Evolutionary conservation across 2,329 filamentous ascomycete genomes (phyloP).

Genomic region (Diaporthe velutina): DNA sequence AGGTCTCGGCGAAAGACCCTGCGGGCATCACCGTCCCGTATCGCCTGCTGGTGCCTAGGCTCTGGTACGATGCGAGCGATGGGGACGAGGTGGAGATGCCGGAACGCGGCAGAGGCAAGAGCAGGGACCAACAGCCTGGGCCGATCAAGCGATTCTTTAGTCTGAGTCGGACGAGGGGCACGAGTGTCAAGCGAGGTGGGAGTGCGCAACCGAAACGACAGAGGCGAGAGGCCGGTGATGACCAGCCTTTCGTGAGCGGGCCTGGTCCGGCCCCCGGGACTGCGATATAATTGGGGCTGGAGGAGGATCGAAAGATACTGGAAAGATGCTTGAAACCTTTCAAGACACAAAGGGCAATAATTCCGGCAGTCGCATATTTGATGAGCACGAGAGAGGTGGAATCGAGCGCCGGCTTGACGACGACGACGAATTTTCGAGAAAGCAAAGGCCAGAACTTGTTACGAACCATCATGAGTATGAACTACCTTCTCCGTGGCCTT

Average conservation of each 20-base stretch:
- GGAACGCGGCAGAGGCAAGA: constrained; percentile 27
- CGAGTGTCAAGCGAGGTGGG: constrained; percentile 34
- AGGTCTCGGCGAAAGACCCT: constrained; percentile 88
- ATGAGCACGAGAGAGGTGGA: not conserved
- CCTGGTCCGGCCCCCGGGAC: constrained; percentile 35
- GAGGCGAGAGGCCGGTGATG: constrained; percentile 12
- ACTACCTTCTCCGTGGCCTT: constrained; percentile 3
- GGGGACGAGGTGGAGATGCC: constrained; percentile 40
- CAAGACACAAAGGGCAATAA: not conserved
- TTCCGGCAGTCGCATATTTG: not conserved
- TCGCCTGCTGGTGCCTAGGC: constrained; percentile 83
- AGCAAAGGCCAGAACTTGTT: not conserved
- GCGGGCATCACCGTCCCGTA: constrained; percentile 91
- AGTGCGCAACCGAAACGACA: constrained; percentile 7
- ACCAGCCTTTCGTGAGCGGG: not conserved
- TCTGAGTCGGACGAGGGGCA: constrained; percentile 32
- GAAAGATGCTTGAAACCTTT: not conserved
- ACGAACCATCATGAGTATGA: constrained; percentile 28
- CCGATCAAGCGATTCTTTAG: constrained; percentile 38
- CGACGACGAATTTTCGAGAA: constrained; percentile 4
- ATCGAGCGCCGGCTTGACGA: constrained; percentile 15
- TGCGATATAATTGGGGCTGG: constrained; percentile 22
- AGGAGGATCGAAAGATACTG: not conserved
- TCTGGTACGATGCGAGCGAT: constrained; percentile 68
- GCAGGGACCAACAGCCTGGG: not conserved